A percentile compares a stretch with the other conserved stretches of the same genome.
phyloP scores from a whole-genome alignment of 2,329 filamentous ascomycete species.

The Colletotrichum graminicola region DNA sequence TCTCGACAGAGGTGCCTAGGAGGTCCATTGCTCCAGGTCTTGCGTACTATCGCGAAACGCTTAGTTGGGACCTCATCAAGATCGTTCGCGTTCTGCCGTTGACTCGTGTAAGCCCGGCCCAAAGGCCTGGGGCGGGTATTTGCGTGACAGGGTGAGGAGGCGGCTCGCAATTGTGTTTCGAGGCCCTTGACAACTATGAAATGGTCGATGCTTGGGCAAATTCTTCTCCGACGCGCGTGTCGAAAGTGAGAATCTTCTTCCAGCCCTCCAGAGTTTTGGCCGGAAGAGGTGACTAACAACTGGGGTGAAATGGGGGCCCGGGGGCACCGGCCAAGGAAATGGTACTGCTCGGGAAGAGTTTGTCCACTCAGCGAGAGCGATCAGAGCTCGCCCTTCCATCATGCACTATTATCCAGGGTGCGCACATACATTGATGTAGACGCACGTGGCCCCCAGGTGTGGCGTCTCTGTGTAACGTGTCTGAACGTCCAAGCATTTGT shows the following conservation, averaged over 20 bases:
- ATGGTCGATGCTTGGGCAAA: constrained; percentile 6
- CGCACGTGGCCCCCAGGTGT: constrained; percentile 19
- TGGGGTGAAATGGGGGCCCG: constrained; percentile 6
- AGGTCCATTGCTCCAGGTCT: constrained; percentile 18
- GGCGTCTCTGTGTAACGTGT: constrained; percentile 1
- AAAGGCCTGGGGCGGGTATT: background rate
- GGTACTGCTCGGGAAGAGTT: constrained; percentile 9
- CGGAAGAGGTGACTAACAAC: constrained; percentile 6
- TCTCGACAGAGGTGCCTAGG: background rate
- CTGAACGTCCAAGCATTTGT: constrained; percentile 23
- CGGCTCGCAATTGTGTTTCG: constrained; percentile 17
- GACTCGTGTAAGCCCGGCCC: constrained; percentile 20
- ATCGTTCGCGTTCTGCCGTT: background rate
- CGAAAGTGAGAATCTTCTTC: background rate
- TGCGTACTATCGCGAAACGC: constrained; percentile 19
- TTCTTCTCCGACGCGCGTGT: background rate
- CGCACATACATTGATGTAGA: background rate
- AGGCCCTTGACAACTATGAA: constrained; percentile 5
- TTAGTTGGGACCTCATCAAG: constrained; percentile 27
- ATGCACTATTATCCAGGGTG: constrained; percentile 11
- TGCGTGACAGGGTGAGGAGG: background rate
- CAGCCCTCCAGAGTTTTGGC: background rate
- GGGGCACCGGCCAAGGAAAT: background rate
- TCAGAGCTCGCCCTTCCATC: constrained; percentile 9
- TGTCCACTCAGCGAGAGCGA: background rate